Evolutionary conservation across 345 rosid species (phyloP), one percentile per base, ranked within the genome.

Genomic region (Odontarrhena argentea): DNA sequence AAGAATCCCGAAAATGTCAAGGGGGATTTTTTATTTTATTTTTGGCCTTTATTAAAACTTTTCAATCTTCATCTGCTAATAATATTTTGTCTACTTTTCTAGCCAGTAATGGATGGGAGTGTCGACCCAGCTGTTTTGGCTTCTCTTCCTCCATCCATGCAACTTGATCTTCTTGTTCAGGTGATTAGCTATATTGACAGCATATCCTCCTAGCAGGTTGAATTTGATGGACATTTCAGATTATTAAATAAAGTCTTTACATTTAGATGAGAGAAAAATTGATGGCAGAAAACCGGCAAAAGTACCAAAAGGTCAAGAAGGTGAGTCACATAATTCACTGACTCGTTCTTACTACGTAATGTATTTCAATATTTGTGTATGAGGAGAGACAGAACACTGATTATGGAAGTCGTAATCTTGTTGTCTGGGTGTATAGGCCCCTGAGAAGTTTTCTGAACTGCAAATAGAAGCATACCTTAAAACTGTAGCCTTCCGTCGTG

Each of bases 241-340:
- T 65, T 49, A 18, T 15, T 65, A 36, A 35, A 42, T 73, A 37
- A 73, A 61, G 30, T 41, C 54, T 18, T 67, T 28, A 51, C 61
- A 32, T 74, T 72, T 70, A 94, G 99, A 91, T 94, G 96, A 85
- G 96, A 78, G 99, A 94, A 81, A 82, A 80, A 63, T 74, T 87
- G 85, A 94, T 94, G 92, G 96, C 96, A 60, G 97, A 91, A 80
- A 94, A 94, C 79, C 79, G 96, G 69, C 96, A 94, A 73, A 84
- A 82, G 73, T 94, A 94, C 83, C 97, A 94, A 69, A 84, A 84
- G 87, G 92, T 94, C 47, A 91, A 91, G 80, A 91, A 94, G 97
- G 99, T 94, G 56, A 45, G 79, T 47, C 43, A 35, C 18, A 48
- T 40, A 14, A 28, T 30, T 67, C 12, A 30, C 42, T 44, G 55